Conservation (phyloP, 441 rosid species). For the Macaranga tanarius region DNA sequence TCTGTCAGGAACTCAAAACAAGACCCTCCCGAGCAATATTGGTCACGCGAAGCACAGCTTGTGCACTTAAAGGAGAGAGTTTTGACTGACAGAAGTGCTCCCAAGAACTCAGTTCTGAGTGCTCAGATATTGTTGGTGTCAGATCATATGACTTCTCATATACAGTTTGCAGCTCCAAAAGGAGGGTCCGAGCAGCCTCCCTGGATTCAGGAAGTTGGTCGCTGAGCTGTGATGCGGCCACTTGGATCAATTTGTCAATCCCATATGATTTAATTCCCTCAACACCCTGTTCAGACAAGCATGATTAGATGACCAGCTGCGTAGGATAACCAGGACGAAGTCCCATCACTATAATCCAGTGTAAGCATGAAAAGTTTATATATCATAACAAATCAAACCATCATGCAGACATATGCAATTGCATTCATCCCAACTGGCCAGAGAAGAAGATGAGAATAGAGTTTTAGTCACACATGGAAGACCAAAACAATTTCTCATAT, state of each 20-base stretch:
- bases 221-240: constrained; percentile 83
- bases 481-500: neutral
- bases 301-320: neutral
- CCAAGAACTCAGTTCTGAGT: constrained; percentile 59
- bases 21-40: constrained; percentile 56
- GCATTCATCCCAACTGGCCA: neutral
- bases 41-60: constrained; percentile 81
- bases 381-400: neutral
- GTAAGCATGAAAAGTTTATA: neutral
- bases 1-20: constrained; percentile 50
- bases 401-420: neutral
- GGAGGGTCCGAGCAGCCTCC: constrained; percentile 90
- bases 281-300: constrained; percentile 52
- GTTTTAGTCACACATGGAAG: neutral
- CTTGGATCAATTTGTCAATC: constrained; percentile 70
- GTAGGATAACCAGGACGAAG: too few relatives aligned
- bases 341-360: neutral
- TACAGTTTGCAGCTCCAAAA: constrained; percentile 71
- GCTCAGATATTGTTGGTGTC: constrained; percentile 37
- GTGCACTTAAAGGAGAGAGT: constrained; percentile 74
- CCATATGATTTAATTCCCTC: constrained; percentile 84
- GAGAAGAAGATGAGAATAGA: neutral
- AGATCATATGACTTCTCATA: constrained; percentile 50
- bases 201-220: constrained; percentile 95
- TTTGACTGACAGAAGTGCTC: constrained; percentile 77